These are phyloP conservation scores for Globisporangium paroecandrum DNA, from an alignment of 352 stramenopile genomes.

Conservation along the genomic window DNA sequence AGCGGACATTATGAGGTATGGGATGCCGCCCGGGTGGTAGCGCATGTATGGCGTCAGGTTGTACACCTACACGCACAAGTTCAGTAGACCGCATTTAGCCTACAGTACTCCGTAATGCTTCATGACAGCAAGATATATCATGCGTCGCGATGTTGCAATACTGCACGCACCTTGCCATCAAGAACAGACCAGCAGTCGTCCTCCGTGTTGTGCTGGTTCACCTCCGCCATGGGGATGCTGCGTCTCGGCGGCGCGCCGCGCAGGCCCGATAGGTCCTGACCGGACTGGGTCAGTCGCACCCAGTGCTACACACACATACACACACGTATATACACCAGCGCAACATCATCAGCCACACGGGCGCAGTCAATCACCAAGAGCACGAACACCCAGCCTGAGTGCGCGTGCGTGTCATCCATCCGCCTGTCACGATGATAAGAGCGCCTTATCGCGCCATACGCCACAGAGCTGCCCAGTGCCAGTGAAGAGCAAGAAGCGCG, in stretches of 20 bases:
- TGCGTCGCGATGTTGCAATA: not conserved
- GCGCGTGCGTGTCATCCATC: not conserved
- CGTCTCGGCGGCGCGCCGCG: conserved; percentile 47
- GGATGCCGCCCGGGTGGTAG: conserved; percentile 96
- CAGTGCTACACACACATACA: conserved; percentile 66
- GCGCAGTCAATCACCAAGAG: not conserved
- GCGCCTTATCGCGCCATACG: not conserved
- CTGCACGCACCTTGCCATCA: conserved; percentile 82
- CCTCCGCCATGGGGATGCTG: conserved; percentile 80
- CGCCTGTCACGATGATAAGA: not conserved
- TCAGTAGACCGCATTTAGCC: not conserved
- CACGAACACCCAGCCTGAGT: not conserved
- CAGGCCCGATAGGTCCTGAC: conserved; percentile 85
- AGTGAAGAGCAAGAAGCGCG: not conserved
- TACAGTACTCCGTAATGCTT: not conserved
- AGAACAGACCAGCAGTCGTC: conserved; percentile 94
- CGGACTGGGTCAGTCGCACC: conserved; percentile 83
- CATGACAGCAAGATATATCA: not conserved
- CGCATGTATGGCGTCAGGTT: conserved; percentile 96
- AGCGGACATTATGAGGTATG: conserved; percentile 88
- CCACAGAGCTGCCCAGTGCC: not conserved
- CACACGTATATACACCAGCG: not conserved
- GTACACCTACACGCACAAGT: conserved; percentile 52
- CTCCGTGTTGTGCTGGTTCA: conserved; percentile 81
- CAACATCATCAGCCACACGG: not conserved